Base-by-base conservation (phyloP, 192 early-diverging fungal species). In the Rhizophagus clarus region DNA sequence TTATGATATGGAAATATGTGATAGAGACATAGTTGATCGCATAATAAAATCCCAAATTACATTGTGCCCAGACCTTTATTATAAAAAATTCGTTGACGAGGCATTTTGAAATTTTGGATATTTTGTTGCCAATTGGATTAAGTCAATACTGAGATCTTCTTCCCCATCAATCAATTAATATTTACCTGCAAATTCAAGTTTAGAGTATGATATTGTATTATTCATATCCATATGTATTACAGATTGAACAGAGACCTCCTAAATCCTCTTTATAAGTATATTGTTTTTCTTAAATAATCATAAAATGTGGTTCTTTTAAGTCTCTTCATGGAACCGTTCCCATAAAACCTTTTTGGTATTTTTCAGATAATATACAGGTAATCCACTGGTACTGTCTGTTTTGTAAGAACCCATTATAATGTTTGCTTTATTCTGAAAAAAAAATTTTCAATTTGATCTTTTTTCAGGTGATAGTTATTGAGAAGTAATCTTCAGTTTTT, bases 321-420 rank as follows among this genome's bases (percentile, higher is more conserved):
- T 26, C 72, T 47, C 10, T 9, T 73, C 42, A 47, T 29, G 2
- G 32, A 56, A 56, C 28, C 31, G 11, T 56, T 47, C 15, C 49
- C 15, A 73, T 56, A 73, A 56, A 29, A 47, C 11, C 3, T 56
- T 31, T 29, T 73, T 73, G 17, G 20, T 28, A 73, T 73, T 10
- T 73, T 73, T 47, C 26, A 73, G n/a, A 51, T 73, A 73, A 26
- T 29, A 20, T 12, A 74, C 34, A n/a, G 67, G 67, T 69, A n/a
- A 17, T n/a, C 34, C 67, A n/a, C 32, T 69, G 7, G 4, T 3
- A 40, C 17, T 17, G 40, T 69, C 67, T n/a, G 67, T 70, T 20
- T 70, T 70, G 22, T 70, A 70, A 40, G 68, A 70, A 70, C 67
- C 40, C 34, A 69, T 69, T 40, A 69, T 28, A 4, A 69, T 15